Percentiles rank a stretch among this genome's conserved stretches.
These are phyloP conservation scores for Cordyceps javanica DNA, from an alignment of 2,329 filamentous ascomycete species.

Conservation along the genomic window DNA sequence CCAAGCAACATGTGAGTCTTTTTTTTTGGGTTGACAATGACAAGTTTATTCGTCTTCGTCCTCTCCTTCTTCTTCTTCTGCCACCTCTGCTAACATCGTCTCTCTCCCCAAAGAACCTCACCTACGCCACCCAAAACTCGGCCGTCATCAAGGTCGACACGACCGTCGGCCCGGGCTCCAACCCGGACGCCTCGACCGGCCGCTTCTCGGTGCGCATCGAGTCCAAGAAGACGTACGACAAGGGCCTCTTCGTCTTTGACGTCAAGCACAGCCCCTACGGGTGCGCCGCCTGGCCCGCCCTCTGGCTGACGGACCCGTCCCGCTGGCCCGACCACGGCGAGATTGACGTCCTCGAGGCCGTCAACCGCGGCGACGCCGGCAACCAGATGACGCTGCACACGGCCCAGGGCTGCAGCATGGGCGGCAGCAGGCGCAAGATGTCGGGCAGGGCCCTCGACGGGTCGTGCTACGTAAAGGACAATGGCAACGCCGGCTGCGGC, in stretches of 20 bases:
- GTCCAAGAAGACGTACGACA: constrained; percentile 53
- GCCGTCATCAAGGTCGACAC: constrained; percentile 58
- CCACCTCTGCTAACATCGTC: neutral
- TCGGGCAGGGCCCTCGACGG: constrained; percentile 35
- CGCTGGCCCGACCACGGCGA: constrained; percentile 61
- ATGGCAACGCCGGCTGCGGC: constrained; percentile 52
- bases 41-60: too few species aligned
- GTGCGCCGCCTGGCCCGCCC: constrained; percentile 58
- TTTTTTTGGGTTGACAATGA: too few species aligned
- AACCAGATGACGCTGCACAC: constrained; percentile 58
- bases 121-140: constrained; percentile 46
- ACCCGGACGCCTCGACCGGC: constrained; percentile 49
- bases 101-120: constrained; percentile 55
- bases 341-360: constrained; percentile 57
- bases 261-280: constrained; percentile 57
- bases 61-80: too few species aligned
- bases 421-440: constrained; percentile 48
- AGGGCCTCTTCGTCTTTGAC: constrained; percentile 64
- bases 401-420: constrained; percentile 43
- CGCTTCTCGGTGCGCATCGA: constrained; percentile 58
- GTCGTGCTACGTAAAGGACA: constrained; percentile 45
- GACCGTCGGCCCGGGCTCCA: constrained; percentile 39
- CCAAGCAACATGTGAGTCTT: constrained; percentile 34
- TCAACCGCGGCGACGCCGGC: constrained; percentile 47
- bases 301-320: constrained; percentile 57